These are phyloP conservation scores for Trichoderma koningii DNA, from an alignment of 2,329 filamentous ascomycete genomes.

Conservation along the genomic window DNA sequence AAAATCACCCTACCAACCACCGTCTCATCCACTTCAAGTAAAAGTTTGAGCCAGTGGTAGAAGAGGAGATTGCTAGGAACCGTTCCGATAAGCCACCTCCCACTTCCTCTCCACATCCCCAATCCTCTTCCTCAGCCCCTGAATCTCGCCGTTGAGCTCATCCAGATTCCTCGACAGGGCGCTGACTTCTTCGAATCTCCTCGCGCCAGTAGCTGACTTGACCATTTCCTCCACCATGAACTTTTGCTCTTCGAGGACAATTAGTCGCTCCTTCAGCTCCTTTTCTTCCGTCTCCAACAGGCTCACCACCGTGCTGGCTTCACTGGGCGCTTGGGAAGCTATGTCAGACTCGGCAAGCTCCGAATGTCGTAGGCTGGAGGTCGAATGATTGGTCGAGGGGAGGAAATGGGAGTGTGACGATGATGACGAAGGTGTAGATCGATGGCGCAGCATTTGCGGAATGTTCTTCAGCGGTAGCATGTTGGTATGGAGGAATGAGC, in stretches of 20 bases:
- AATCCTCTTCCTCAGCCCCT: slow-evolving; percentile 64
- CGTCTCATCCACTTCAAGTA: background rate
- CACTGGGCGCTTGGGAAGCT: slow-evolving; percentile 48
- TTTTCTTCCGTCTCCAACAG: slow-evolving; percentile 80
- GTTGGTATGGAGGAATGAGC: slow-evolving; percentile 80
- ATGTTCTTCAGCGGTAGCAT: slow-evolving; percentile 84
- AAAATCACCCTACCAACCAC: background rate
- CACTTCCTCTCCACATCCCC: slow-evolving; percentile 63
- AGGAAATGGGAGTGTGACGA: slow-evolving; percentile 39
- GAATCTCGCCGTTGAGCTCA: slow-evolving; percentile 79
- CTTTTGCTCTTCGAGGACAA: slow-evolving; percentile 86
- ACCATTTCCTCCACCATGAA: slow-evolving; percentile 90
- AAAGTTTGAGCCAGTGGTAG: no score
- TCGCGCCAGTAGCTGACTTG: slow-evolving; percentile 69
- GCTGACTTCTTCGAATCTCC: slow-evolving; percentile 83
- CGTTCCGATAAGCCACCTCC: slow-evolving; percentile 53
- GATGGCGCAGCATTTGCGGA: slow-evolving; percentile 62
- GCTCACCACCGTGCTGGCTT: slow-evolving; percentile 56
- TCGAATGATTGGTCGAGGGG: slow-evolving; percentile 41
- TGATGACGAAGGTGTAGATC: slow-evolving; percentile 38
- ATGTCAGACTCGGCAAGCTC: slow-evolving; percentile 52
- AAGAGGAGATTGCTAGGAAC: slow-evolving; percentile 16
- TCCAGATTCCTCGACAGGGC: slow-evolving; percentile 78
- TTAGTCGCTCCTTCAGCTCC: slow-evolving; percentile 73
- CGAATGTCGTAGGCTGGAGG: slow-evolving; percentile 49